These are phyloP conservation scores for Pichia heedii DNA, from an alignment of 805 yeast genomes.

Conservation along the genomic window DNA sequence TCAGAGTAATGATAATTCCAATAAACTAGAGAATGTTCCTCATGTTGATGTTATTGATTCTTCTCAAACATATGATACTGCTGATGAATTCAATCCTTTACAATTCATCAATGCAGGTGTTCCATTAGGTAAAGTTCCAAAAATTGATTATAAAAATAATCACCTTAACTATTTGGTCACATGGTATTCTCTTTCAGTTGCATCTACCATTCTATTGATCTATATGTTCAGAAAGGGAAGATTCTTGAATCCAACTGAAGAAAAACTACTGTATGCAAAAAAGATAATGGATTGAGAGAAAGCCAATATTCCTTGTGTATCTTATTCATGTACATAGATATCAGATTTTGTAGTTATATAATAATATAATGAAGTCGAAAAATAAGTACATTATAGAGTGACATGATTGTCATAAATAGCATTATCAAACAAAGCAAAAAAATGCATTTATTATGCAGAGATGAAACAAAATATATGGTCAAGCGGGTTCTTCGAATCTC, in stretches of 20 bases:
- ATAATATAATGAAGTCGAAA: too few relatives aligned
- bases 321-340: too few relatives aligned
- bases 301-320: background rate
- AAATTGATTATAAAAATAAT: slow-evolving; percentile 73
- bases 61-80: slow-evolving; percentile 15
- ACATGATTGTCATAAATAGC: too few relatives aligned
- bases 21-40: background rate
- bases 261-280: slow-evolving; percentile 42
- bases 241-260: slow-evolving; percentile 32
- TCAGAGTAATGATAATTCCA: background rate
- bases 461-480: too few relatives aligned
- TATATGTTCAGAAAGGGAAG: slow-evolving; percentile 39
- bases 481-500: slow-evolving; percentile 6
- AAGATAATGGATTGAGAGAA: slow-evolving; percentile 18
- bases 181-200: slow-evolving; percentile 83
- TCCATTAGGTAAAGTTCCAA: slow-evolving; percentile 80
- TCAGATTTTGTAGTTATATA: too few relatives aligned
- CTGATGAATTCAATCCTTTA: slow-evolving; percentile 38
- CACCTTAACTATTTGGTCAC: slow-evolving; percentile 89
- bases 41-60: slow-evolving; percentile 6
- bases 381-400: too few relatives aligned
- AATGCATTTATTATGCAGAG: too few relatives aligned
- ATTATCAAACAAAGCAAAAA: too few relatives aligned
- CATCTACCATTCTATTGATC: slow-evolving; percentile 60
- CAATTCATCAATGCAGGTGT: slow-evolving; percentile 77